Conservation (phyloP, 2,329 filamentous ascomycete genomes). For the Penicillium sp. region DNA sequence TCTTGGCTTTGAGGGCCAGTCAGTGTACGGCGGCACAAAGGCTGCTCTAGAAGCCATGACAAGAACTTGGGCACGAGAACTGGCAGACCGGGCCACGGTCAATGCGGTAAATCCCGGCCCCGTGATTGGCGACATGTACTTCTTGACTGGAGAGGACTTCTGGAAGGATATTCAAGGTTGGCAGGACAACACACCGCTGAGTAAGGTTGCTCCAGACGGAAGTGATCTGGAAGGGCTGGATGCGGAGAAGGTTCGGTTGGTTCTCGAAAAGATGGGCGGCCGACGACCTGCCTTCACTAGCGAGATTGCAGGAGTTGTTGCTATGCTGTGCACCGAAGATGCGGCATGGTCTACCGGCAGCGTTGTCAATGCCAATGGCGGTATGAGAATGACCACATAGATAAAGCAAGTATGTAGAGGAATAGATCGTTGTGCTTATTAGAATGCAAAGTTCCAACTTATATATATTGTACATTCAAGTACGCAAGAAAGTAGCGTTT, state of each 20-base stretch:
- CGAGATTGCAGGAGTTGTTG: constrained; percentile 72
- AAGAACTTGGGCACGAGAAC: constrained; percentile 62
- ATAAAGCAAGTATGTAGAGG: not conserved
- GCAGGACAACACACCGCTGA: constrained; percentile 62
- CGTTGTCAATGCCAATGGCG: constrained; percentile 76
- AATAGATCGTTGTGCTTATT: not conserved
- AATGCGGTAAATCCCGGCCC: constrained; percentile 65
- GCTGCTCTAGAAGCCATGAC: constrained; percentile 67
- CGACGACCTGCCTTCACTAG: constrained; percentile 61
- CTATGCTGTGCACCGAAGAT: constrained; percentile 69
- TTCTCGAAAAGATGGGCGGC: constrained; percentile 54
- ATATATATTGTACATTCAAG: not conserved
- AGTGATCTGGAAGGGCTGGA: constrained; percentile 51
- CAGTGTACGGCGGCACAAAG: constrained; percentile 63
- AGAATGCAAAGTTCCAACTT: not conserved
- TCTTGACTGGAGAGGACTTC: constrained; percentile 53
- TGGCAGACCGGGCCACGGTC: constrained; percentile 59
- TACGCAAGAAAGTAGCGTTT: not conserved
- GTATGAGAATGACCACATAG: constrained; percentile 56
- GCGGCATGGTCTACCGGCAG: constrained; percentile 75
- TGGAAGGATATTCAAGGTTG: constrained; percentile 57
- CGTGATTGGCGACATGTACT: constrained; percentile 65
- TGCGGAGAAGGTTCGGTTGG: constrained; percentile 59
- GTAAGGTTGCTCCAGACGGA: constrained; percentile 45
- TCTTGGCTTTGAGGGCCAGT: constrained; percentile 56